Evolutionary conservation across 1,284 basidiomycete species (phyloP).

Genomic region (Austroboletus rostrupii): DNA sequence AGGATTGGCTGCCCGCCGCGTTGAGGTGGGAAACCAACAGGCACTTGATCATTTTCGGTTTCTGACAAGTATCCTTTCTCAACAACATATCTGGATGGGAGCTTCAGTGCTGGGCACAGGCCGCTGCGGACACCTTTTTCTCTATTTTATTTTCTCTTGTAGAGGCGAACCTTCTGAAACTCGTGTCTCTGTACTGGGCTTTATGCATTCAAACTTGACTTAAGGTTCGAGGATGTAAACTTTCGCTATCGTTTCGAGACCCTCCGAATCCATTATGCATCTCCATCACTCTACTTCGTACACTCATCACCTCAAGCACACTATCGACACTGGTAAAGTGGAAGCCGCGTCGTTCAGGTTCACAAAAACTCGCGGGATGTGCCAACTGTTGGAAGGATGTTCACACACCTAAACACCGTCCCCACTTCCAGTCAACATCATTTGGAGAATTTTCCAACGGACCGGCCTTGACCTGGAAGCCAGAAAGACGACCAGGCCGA

Average conservation of each 20-base stretch:
- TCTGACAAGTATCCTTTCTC: conserved; percentile 2
- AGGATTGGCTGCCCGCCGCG: conserved; percentile 10
- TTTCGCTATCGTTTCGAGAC: background rate
- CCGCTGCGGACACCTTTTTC: background rate
- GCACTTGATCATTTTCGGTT: conserved; percentile 9
- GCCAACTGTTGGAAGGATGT: background rate
- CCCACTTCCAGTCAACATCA: too few species aligned
- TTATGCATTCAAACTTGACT: background rate
- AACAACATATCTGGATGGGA: background rate
- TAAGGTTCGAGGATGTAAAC: background rate
- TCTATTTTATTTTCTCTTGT: background rate
- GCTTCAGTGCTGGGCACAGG: background rate
- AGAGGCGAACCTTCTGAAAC: too few species aligned
- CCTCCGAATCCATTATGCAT: background rate
- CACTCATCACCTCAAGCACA: background rate
- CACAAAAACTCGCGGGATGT: background rate
- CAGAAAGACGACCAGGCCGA: background rate
- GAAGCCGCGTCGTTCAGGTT: conserved; percentile 5
- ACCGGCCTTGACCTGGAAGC: background rate
- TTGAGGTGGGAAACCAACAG: conserved; percentile 25
- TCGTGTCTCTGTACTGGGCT: too few species aligned
- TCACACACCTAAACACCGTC: too few species aligned
- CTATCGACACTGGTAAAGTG: conserved; percentile 1
- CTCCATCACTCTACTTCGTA: background rate
- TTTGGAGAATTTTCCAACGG: background rate